Conservation (phyloP, 2,329 filamentous ascomycete genomes). For the Periconia macrospinosa region DNA sequence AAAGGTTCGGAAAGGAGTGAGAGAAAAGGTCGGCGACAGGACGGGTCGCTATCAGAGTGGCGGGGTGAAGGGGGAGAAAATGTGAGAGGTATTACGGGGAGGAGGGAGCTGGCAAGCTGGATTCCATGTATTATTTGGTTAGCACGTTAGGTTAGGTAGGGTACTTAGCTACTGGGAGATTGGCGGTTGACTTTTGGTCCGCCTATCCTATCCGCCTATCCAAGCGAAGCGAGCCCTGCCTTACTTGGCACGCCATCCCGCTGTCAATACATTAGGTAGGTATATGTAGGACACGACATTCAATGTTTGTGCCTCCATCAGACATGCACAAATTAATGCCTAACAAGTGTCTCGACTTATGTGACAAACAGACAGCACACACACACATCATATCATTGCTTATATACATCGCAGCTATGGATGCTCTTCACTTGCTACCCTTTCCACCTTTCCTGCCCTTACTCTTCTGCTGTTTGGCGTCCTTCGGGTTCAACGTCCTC, state of each 20-base stretch:
- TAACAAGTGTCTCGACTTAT: too few relatives aligned
- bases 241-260: slow-evolving; percentile 9
- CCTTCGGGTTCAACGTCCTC: slow-evolving; percentile 41
- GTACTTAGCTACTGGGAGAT: slow-evolving; percentile 10
- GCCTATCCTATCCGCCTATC: slow-evolving; percentile 7
- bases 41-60: background rate
- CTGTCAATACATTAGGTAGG: too few relatives aligned
- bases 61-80: background rate
- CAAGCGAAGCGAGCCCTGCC: background rate
- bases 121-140: too few relatives aligned
- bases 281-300: too few relatives aligned
- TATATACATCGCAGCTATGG: background rate
- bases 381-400: too few relatives aligned
- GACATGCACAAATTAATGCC: too few relatives aligned
- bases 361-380: background rate
- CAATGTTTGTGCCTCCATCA: too few relatives aligned
- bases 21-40: background rate
- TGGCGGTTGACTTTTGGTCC: slow-evolving; percentile 16
- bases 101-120: too few relatives aligned
- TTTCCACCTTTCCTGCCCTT: slow-evolving; percentile 6
- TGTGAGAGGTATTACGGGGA: background rate
- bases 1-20: background rate
- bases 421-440: background rate
- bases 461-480: slow-evolving; percentile 39
- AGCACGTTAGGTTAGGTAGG: slow-evolving; percentile 10